Conservation (phyloP, 225 moss, liverwort and hornwort species). For the Takakia lepidozioides region DNA sequence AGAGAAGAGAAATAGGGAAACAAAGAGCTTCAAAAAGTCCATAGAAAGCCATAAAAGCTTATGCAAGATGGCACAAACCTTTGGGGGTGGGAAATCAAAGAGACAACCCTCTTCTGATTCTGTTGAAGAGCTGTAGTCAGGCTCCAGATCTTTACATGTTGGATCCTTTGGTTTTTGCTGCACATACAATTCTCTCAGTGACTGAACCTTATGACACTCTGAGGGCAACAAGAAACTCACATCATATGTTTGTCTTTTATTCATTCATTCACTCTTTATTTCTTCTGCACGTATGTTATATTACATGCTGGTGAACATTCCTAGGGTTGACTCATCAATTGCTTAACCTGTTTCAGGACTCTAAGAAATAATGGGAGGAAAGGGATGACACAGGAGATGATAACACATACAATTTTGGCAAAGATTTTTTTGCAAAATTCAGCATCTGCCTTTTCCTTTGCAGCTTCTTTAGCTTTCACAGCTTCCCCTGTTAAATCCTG, state of each 20-base stretch:
- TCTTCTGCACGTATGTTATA: no score
- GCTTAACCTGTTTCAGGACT: no score
- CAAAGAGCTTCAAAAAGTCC: neutral
- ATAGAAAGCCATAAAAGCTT: no score
- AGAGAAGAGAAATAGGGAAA: neutral
- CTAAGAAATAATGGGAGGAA: no score
- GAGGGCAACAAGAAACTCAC: no score
- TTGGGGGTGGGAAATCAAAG: slow-evolving; percentile 30
- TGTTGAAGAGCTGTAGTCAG: neutral
- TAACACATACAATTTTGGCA: slow-evolving; percentile 13
- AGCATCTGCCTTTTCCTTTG: neutral
- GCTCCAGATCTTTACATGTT: slow-evolving; percentile 15
- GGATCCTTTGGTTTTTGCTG: slow-evolving; percentile 27
- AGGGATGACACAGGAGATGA: neutral
- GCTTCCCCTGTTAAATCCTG: slow-evolving; percentile 24
- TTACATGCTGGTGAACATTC: no score
- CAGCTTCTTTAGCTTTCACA: slow-evolving; percentile 11
- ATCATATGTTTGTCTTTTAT: no score
- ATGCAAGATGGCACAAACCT: slow-evolving; percentile 3
- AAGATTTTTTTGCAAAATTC: slow-evolving; percentile 33
- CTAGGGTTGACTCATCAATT: no score
- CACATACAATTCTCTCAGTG: neutral
- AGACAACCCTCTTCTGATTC: slow-evolving; percentile 22
- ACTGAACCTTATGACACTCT: neutral
- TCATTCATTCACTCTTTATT: no score